Conservation (phyloP, 1,139 yeast genomes). For the Protomyces inouyei region DNA sequence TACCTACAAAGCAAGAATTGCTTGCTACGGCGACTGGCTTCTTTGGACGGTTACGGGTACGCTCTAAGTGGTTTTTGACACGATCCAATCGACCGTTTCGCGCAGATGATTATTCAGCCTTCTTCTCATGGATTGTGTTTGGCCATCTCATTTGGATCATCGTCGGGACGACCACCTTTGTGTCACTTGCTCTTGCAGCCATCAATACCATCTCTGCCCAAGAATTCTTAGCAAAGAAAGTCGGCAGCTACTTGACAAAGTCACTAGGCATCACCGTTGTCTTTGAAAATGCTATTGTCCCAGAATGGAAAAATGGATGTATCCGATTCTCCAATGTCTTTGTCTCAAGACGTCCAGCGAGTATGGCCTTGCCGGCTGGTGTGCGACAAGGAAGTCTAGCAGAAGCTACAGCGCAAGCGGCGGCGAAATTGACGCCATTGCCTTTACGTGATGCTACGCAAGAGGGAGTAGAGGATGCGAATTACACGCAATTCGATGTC, state of each 20-base stretch:
- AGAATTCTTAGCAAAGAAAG: conserved; percentile 72
- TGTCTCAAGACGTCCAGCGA: conserved; percentile 73
- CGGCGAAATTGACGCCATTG: conserved; percentile 33
- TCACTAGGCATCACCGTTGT: conserved; percentile 83
- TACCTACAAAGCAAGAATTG: conserved; percentile 46
- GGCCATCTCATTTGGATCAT: conserved; percentile 75
- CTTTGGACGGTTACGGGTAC: conserved; percentile 51
- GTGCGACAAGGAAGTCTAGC: conserved; percentile 43
- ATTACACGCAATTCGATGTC: conserved; percentile 89
- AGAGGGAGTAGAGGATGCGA: conserved; percentile 68
- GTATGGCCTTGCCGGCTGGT: conserved; percentile 53
- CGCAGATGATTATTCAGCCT: conserved; percentile 81
- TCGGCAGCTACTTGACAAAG: conserved; percentile 77
- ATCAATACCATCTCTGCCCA: conserved; percentile 85
- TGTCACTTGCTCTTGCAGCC: conserved; percentile 70
- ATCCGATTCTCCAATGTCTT: conserved; percentile 79
- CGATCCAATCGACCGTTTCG: conserved; percentile 67
- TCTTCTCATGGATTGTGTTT: conserved; percentile 84
- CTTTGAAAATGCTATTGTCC: conserved; percentile 90
- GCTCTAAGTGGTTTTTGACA: conserved; percentile 67
- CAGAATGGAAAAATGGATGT: conserved; percentile 87
- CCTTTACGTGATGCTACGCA: conserved; percentile 34
- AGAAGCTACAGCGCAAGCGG: conserved; percentile 51
- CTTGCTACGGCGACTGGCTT: conserved; percentile 51
- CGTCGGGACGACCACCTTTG: conserved; percentile 84